Evolutionary conservation across 2,329 filamentous ascomycete genomes (phyloP).

Genomic region (Paraconiothyrium sp.): DNA sequence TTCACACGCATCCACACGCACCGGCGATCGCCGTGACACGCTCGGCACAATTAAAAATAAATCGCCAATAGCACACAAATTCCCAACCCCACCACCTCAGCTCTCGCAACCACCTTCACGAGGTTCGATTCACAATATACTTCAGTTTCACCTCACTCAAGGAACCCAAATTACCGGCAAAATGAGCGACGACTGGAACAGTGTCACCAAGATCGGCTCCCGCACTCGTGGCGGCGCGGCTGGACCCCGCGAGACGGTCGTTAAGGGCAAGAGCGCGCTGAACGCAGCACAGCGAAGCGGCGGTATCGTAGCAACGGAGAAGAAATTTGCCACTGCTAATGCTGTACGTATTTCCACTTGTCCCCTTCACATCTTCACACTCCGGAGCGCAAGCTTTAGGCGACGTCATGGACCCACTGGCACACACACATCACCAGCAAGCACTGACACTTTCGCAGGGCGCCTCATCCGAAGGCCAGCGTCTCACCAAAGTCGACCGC

Average conservation of each 20-base stretch:
- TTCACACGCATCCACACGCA: background rate
- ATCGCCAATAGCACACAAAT: constrained; percentile 14
- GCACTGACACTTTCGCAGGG: constrained; percentile 29
- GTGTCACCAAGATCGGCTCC: constrained; percentile 91
- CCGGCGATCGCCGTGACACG: constrained; percentile 4
- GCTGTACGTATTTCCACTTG: constrained; percentile 65
- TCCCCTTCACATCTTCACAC: constrained; percentile 2
- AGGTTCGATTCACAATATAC: constrained; percentile 22
- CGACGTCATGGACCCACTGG: constrained; percentile 15
- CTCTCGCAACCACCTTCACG: constrained; percentile 24
- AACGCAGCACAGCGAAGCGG: constrained; percentile 91
- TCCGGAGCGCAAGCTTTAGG: background rate
- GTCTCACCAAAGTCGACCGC: constrained; percentile 96
- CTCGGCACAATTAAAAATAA: constrained; percentile 20
- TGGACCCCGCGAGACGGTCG: constrained; percentile 81
- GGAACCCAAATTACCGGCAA: constrained; percentile 31
- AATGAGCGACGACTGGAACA: constrained; percentile 86
- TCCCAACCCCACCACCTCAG: constrained; percentile 10
- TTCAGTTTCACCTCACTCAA: constrained; percentile 14
- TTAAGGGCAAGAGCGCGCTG: constrained; percentile 82
- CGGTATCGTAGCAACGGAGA: constrained; percentile 82
- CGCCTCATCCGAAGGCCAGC: constrained; percentile 80
- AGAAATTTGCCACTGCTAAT: constrained; percentile 86
- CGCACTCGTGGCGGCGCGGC: constrained; percentile 76
- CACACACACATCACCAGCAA: background rate